Conservation (phyloP, 352 stramenopile species). For the Phytophthora tentaculata region DNA sequence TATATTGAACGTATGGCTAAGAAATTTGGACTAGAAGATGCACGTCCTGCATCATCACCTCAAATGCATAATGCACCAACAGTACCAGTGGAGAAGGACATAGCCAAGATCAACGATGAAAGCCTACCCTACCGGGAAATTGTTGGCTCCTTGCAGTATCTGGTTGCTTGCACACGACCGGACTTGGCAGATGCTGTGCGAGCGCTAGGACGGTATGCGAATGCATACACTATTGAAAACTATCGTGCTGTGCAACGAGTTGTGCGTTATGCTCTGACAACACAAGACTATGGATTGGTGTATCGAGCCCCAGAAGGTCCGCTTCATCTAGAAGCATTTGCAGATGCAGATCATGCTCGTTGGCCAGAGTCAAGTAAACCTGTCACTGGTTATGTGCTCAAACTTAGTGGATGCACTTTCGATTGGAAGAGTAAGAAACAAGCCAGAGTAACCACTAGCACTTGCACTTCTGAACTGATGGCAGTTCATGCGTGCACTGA, state of each 20-base stretch:
- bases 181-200: background rate
- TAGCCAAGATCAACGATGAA: background rate
- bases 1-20: background rate
- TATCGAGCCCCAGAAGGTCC: background rate
- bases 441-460: background rate
- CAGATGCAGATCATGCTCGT: background rate
- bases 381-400: background rate
- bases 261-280: background rate
- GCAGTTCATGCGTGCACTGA: slow-evolving; percentile 2
- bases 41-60: background rate
- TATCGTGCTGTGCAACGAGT: background rate
- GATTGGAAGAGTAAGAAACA: background rate
- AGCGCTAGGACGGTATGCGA: background rate
- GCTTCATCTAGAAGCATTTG: background rate
- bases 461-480: slow-evolving; percentile 1
- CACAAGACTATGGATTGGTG: background rate
- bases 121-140: background rate
- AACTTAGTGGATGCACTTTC: background rate
- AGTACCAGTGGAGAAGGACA: background rate
- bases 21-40: background rate
- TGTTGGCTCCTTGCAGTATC: background rate
- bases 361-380: background rate
- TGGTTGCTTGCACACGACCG: no score
- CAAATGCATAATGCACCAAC: background rate
- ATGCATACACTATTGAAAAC: background rate